phyloP scores from a whole-genome alignment of 2,329 filamentous ascomycete genomes.

The Fusarium staphyleae region DNA sequence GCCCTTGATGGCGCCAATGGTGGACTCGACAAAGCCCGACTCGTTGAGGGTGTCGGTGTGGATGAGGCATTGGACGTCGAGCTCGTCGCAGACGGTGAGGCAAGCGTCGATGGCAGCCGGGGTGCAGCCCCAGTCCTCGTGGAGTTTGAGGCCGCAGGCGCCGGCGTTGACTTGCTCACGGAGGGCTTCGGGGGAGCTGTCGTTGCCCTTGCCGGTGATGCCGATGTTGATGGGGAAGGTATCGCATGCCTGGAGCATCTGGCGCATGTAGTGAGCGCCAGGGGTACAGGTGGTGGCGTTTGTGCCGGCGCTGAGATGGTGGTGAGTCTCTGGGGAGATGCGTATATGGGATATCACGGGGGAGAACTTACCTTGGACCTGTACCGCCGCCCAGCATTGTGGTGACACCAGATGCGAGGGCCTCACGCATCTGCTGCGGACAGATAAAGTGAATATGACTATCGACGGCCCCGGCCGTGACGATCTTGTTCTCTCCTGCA shows the following conservation, averaged over 20 bases:
- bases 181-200: constrained; percentile 73
- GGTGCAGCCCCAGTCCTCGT: constrained; percentile 95
- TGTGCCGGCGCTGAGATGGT: constrained; percentile 71
- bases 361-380: constrained; percentile 73
- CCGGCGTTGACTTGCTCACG: constrained; percentile 83
- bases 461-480: constrained; percentile 90
- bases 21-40: constrained; percentile 94
- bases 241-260: constrained; percentile 91
- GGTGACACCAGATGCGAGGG: constrained; percentile 85
- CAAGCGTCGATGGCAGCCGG: constrained; percentile 92
- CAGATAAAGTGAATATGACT: constrained; percentile 95
- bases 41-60: constrained; percentile 97
- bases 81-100: constrained; percentile 83
- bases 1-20: constrained; percentile 82
- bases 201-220: constrained; percentile 94
- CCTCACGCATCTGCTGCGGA: constrained; percentile 86
- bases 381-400: constrained; percentile 91
- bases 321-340: constrained; percentile 14
- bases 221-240: constrained; percentile 83
- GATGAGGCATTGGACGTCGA: constrained; percentile 91
- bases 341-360: background rate
- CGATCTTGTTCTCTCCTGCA: constrained; percentile 86
- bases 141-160: constrained; percentile 88
- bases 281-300: constrained; percentile 95
- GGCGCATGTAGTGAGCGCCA: constrained; percentile 78